These are phyloP conservation scores for Dictyostelium discoideum DNA, from an alignment of 78 protist genomes.

Conservation along the genomic window DNA sequence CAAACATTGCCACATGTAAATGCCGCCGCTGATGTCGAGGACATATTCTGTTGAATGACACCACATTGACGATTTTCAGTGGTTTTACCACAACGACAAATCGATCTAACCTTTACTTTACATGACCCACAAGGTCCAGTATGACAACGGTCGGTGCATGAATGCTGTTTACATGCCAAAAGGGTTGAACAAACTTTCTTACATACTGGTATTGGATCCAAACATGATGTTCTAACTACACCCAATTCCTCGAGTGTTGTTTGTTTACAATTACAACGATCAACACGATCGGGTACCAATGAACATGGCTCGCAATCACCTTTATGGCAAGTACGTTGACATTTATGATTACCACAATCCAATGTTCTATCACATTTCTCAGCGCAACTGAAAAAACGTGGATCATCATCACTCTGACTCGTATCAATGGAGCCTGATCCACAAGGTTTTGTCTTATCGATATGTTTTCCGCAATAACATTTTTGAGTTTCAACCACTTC, in stretches of 20 bases:
- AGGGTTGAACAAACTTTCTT: slow-evolving; percentile 22
- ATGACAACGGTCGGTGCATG: slow-evolving; percentile 75
- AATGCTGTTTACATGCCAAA: slow-evolving; percentile 73
- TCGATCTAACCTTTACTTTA: slow-evolving; percentile 13
- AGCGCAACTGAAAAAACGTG: slow-evolving; percentile 19
- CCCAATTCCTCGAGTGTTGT: not conserved
- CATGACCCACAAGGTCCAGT: slow-evolving; percentile 77
- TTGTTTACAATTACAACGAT: slow-evolving; percentile 38
- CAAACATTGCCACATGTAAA: slow-evolving; percentile 64
- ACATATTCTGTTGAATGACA: slow-evolving; percentile 26
- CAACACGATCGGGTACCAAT: slow-evolving; percentile 12
- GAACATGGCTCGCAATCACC: slow-evolving; percentile 80
- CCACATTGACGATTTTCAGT: slow-evolving; percentile 73
- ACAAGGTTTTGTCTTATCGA: slow-evolving; percentile 17
- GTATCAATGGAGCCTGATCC: slow-evolving; percentile 41
- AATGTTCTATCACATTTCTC: slow-evolving; percentile 30
- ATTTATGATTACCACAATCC: slow-evolving; percentile 58
- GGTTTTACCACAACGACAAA: slow-evolving; percentile 73
- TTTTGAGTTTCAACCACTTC: slow-evolving; percentile 48
- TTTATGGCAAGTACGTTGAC: slow-evolving; percentile 50
- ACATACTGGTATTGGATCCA: slow-evolving; percentile 79
- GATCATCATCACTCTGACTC: slow-evolving; percentile 11
- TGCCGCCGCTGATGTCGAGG: not conserved
- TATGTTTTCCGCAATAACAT: slow-evolving; percentile 75
- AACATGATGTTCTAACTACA: slow-evolving; percentile 28